These are phyloP conservation scores for Trametes meyenii DNA, from an alignment of 768 basidiomycete genomes.

Conservation along the genomic window DNA sequence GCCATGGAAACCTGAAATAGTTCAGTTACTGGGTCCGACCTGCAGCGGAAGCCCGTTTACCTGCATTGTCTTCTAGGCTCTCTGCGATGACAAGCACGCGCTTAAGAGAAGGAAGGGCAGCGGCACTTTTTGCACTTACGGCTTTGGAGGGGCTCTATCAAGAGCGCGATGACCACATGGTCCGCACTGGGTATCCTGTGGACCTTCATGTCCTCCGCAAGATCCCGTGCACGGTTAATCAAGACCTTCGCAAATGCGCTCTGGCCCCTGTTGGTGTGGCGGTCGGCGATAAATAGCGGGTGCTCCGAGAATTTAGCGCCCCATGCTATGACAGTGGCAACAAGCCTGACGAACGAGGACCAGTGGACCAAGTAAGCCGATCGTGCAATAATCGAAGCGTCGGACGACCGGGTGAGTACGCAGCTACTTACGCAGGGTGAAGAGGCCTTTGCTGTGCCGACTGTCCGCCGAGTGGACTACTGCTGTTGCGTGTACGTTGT, in stretches of 20 bases:
- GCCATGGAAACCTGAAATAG: constrained; percentile 68
- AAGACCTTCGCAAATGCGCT: constrained; percentile 78
- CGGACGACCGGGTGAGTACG: neutral
- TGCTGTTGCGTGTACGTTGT: constrained; percentile 21
- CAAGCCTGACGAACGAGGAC: constrained; percentile 41
- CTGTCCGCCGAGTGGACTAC: constrained; percentile 19
- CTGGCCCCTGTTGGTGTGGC: constrained; percentile 62
- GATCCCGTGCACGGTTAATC: constrained; percentile 79
- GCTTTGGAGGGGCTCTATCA: constrained; percentile 84
- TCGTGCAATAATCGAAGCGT: constrained; percentile 4
- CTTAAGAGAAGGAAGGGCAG: constrained; percentile 4
- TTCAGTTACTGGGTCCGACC: constrained; percentile 22
- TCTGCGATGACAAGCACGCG: constrained; percentile 46
- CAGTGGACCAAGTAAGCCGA: constrained; percentile 30
- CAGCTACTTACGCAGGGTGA: constrained; percentile 32
- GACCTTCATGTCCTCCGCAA: constrained; percentile 86
- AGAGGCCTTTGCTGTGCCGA: constrained; percentile 26
- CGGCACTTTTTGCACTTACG: constrained; percentile 59
- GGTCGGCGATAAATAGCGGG: constrained; percentile 77
- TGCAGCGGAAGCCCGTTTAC: constrained; percentile 40
- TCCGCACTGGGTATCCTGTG: constrained; percentile 79
- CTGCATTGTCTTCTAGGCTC: constrained; percentile 70
- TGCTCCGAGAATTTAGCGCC: constrained; percentile 95
- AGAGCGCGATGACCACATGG: constrained; percentile 78
- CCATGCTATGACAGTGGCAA: constrained; percentile 89